Base-by-base conservation (phyloP, 2,329 filamentous ascomycete species). In the Thermothelomyces thermophilus region DNA sequence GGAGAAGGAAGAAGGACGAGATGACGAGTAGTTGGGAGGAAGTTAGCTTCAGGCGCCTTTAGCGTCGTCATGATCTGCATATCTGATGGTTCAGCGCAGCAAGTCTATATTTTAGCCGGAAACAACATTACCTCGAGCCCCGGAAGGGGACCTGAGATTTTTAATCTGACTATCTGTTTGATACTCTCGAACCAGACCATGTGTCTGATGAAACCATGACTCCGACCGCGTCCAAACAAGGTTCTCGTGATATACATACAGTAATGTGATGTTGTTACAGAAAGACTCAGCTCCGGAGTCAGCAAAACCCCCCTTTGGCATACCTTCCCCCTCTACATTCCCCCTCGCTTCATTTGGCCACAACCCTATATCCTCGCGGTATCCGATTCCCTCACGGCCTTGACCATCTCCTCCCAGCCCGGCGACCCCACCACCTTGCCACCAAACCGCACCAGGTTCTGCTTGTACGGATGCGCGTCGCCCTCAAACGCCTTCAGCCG, bases 401-500 rank as follows among this genome's bases (percentile, higher is more conserved):
- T 70, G 1, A 75, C 73, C 1, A 70, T 70, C 57, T 72, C 68
- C 59, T 73, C 69, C 79, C 79, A 82, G 2, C 77, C 77, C 35
- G 71, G 64, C 41, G 68, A 61, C 0, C 79, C 78, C 1, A 82
- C 78, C 35, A 66, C 62, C 59, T 78, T 73, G 14, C 82, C 84
- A 6, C 75, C 77, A 59, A 91, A 85, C 65, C 79, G 80, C 44
- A 96, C 70, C 55, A 97, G 70, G 64, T 98, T 98, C 68, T 84
- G 70, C 77, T 87, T 87, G 68, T 96, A 97, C 34, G 93, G 94
- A 73, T 98, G 90, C 20, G 82, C 82, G 34, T 81, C 75, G n/a
- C 91, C 90, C 71, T 98, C 94, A 68, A 96, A 98, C 5, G 87
- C 90, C 80, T 97, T 98, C 66, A 98, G 71, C 60, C 93, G 77